Percentiles rank a stretch among this genome's conserved stretches.
These are phyloP conservation scores for Rhododendron vialii DNA, from an alignment of 148 eudicot genomes.

Conservation along the genomic window DNA sequence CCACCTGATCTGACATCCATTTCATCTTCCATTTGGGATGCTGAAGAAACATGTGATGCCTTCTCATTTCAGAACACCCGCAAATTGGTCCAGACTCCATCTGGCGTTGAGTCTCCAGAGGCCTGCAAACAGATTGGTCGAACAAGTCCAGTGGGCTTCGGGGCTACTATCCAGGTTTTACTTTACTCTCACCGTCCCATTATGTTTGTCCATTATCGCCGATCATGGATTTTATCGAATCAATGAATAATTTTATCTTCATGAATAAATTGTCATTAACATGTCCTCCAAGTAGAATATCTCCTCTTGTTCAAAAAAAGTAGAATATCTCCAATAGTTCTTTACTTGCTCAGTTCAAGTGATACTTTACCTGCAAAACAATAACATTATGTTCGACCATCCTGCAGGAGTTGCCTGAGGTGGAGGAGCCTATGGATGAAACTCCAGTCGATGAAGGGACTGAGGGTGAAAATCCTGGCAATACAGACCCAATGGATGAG, in stretches of 20 bases:
- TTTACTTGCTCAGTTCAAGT: not conserved
- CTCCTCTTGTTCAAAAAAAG: not conserved
- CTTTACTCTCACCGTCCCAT: not conserved
- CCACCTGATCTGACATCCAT: conserved; percentile 30
- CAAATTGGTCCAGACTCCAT: conserved; percentile 21
- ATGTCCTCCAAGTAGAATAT: not conserved
- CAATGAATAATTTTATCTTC: not conserved
- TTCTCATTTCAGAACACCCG: conserved; percentile 58
- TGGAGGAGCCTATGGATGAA: conserved; percentile 52
- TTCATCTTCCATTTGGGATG: conserved; percentile 78
- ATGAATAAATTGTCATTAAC: not conserved
- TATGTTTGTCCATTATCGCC: not conserved
- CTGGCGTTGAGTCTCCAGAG: conserved; percentile 21
- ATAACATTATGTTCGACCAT: not conserved
- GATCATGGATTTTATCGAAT: not conserved
- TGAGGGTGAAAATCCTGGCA: conserved; percentile 24
- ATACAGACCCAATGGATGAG: conserved; percentile 51
- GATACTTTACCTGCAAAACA: conserved; percentile 1
- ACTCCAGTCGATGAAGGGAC: conserved; percentile 23
- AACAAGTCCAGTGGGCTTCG: conserved; percentile 25
- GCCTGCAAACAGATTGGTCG: conserved; percentile 17
- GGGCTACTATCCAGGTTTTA: conserved; percentile 43
- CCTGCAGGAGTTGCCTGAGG: conserved; percentile 44
- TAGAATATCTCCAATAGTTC: not conserved
- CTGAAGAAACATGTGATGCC: conserved; percentile 97